Conservation (phyloP, 305 asterid genomes). For the Petunia hybrid region DNA sequence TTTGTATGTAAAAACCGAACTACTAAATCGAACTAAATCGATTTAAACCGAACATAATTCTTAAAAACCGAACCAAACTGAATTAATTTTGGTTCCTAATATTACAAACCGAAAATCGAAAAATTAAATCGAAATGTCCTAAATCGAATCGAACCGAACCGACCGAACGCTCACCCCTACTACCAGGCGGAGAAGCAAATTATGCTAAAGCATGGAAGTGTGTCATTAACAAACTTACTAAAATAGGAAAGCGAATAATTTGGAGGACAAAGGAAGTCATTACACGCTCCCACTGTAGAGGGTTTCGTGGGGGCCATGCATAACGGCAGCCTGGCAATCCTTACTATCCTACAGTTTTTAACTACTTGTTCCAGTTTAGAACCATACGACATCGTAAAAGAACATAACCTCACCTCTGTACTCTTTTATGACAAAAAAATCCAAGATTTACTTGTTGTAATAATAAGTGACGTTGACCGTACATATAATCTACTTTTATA, state of each 20-base stretch:
- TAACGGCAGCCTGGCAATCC: conserved; percentile 31
- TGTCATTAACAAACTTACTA: neutral
- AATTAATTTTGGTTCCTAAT: neutral
- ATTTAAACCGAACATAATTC: too few relatives aligned
- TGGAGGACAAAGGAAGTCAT: neutral
- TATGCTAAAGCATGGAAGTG: neutral
- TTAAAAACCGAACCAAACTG: neutral
- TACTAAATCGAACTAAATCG: neutral
- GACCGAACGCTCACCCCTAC: neutral
- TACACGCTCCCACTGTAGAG: conserved; percentile 24
- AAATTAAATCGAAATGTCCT: too few relatives aligned
- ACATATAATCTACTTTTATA: conserved; percentile 32
- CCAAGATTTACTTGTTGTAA: too few relatives aligned
- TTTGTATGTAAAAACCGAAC: too few relatives aligned
- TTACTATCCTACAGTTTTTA: neutral
- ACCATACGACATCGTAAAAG: neutral
- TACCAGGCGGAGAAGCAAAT: neutral
- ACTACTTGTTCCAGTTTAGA: neutral
- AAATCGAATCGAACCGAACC: neutral
- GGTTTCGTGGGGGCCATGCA: conserved; percentile 21
- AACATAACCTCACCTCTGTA: neutral
- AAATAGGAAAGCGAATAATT: conserved; percentile 6
- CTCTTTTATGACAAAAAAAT: neutral
- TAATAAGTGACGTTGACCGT: conserved; percentile 62
- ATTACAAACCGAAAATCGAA: too few relatives aligned